phyloP scores from a whole-genome alignment of 345 rosid genomes.

The Lepidium aucheri region DNA sequence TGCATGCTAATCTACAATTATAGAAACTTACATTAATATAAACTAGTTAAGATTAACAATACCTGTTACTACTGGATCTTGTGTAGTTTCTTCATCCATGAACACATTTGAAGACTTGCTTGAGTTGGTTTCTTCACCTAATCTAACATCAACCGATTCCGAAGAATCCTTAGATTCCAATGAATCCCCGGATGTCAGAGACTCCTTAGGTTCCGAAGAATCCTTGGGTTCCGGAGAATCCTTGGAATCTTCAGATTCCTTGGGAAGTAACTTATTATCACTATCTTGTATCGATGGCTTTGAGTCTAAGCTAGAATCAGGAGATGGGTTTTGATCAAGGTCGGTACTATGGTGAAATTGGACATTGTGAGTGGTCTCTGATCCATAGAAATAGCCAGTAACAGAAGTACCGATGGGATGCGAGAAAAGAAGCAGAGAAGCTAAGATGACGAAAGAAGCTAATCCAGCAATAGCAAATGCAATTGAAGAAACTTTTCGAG shows the following conservation, averaged over 20 bases:
- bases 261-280: slow-evolving; percentile 14
- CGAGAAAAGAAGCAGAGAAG: slow-evolving; percentile 55
- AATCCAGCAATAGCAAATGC: slow-evolving; percentile 52
- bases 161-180: too few species aligned
- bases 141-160: slow-evolving; percentile 6
- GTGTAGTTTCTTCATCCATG: slow-evolving; percentile 11
- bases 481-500: slow-evolving; percentile 54
- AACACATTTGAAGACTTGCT: slow-evolving; percentile 20
- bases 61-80: slow-evolving; percentile 46
- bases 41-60: background rate
- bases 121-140: slow-evolving; percentile 18
- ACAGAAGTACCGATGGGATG: slow-evolving; percentile 52
- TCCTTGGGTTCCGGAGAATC: too few species aligned
- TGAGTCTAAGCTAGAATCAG: slow-evolving; percentile 12
- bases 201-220: too few species aligned
- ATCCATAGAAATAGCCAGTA: slow-evolving; percentile 45
- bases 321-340: slow-evolving; percentile 15
- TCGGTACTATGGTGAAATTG: slow-evolving; percentile 20
- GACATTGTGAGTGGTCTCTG: slow-evolving; percentile 31
- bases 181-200: too few species aligned
- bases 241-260: background rate
- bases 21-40: background rate
- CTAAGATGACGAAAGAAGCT: slow-evolving; percentile 54
- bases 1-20: background rate
- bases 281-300: slow-evolving; percentile 9